phyloP scores from a whole-genome alignment of 345 rosid genomes.

The Bruguiera parviflora region DNA sequence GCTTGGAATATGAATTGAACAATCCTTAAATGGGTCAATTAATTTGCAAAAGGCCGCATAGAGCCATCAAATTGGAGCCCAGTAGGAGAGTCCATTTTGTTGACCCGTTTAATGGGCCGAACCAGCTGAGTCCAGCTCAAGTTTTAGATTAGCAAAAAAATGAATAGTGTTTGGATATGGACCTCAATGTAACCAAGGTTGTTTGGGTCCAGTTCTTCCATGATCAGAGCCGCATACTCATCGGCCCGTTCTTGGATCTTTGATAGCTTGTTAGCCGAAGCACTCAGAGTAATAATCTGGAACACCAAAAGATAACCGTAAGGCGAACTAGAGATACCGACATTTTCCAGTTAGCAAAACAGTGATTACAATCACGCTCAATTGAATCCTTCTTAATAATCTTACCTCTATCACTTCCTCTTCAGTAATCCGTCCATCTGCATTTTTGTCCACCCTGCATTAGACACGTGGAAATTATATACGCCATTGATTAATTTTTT shows the following conservation, averaged over 20 bases:
- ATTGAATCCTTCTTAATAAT: not conserved
- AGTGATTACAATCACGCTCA: too few relatives aligned
- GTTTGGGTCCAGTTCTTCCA: conserved; percentile 80
- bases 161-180: conserved; percentile 3
- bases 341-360: too few relatives aligned
- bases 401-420: conserved; percentile 77
- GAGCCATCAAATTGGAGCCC: too few relatives aligned
- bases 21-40: too few relatives aligned
- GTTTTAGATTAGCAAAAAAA: not conserved
- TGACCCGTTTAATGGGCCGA: not conserved
- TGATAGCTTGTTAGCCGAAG: conserved; percentile 71
- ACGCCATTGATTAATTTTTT: too few relatives aligned
- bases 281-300: conserved; percentile 76
- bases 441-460: conserved; percentile 74
- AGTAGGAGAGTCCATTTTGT: not conserved
- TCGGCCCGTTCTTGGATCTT: conserved; percentile 63
- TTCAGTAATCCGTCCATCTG: conserved; percentile 69
- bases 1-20: too few relatives aligned
- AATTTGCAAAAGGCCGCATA: too few relatives aligned
- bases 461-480: not conserved
- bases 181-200: conserved; percentile 79
- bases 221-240: conserved; percentile 81
- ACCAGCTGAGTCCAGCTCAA: not conserved
- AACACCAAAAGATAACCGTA: not conserved
- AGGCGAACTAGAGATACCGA: too few relatives aligned